These are phyloP conservation scores for Suillus plorans DNA, from an alignment of 768 basidiomycete species.

Conservation along the genomic window DNA sequence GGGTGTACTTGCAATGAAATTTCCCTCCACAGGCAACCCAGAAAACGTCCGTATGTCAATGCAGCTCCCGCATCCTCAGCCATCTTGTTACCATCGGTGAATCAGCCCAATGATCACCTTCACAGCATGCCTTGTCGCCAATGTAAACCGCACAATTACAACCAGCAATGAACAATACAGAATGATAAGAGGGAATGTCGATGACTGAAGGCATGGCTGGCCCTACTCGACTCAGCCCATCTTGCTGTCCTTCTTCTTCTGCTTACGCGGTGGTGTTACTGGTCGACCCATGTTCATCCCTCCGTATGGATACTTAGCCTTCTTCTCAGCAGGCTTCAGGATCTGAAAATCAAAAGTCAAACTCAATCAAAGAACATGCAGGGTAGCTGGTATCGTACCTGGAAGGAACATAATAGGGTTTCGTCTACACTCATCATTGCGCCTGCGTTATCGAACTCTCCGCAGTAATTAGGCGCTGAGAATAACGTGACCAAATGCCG, in stretches of 20 bases:
- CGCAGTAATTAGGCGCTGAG: conserved; percentile 93
- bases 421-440: conserved; percentile 99
- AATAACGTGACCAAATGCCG: conserved; percentile 95
- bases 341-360: conserved; percentile 53
- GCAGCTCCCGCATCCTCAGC: conserved; percentile 14
- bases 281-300: conserved; percentile 85
- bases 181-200: conserved; percentile 27
- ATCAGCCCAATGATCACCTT: conserved; percentile 2
- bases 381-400: conserved; percentile 51
- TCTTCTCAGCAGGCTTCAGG: conserved; percentile 98
- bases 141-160: conserved; percentile 7
- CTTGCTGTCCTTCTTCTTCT: conserved; percentile 92
- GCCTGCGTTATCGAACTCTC: conserved; percentile 98
- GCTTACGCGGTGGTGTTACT: conserved; percentile 94
- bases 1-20: conserved; percentile 12
- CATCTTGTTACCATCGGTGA: conserved; percentile 5
- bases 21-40: conserved; percentile 23
- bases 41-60: conserved; percentile 24
- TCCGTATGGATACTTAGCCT: conserved; percentile 88
- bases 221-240: conserved; percentile 39
- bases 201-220: conserved; percentile 24
- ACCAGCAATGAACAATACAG: conserved; percentile 25
- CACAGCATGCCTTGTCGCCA: conserved; percentile 4
- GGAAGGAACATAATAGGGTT: conserved; percentile 96
- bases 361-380: background rate